Percentiles rank a stretch among this genome's conserved stretches.
Evolutionary conservation across 176 grass and related monocot genomes (phyloP).

Genomic region (Musa acuminata): DNA sequence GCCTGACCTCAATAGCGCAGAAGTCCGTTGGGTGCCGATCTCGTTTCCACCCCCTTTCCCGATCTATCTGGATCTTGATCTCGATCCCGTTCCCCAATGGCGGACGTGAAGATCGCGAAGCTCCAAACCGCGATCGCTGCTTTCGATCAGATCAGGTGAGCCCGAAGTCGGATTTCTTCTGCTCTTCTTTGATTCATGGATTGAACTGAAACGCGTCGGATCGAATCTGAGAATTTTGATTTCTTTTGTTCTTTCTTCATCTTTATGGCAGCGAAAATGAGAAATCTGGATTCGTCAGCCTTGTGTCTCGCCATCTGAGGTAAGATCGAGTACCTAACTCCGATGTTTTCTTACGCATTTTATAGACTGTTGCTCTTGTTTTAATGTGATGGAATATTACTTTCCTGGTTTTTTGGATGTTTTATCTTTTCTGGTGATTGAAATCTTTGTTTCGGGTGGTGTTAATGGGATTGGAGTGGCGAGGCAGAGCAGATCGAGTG

Average conservation of each 20-base stretch:
- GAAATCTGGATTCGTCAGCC: slow-evolving; percentile 73
- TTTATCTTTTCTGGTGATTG: neutral
- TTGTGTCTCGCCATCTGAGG: slow-evolving; percentile 82
- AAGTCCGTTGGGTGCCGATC: slow-evolving; percentile 9
- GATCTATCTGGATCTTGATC: slow-evolving; percentile 10
- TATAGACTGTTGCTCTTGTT: neutral
- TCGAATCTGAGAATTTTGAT: slow-evolving; percentile 15
- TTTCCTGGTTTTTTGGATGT: neutral
- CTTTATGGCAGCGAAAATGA: slow-evolving; percentile 60
- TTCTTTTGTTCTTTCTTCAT: slow-evolving; percentile 4
- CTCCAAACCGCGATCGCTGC: slow-evolving; percentile 42
- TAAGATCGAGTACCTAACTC: slow-evolving; percentile 16
- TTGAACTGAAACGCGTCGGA: neutral
- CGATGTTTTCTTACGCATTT: neutral
- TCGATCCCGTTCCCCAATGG: slow-evolving; percentile 22
- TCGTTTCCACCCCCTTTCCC: slow-evolving; percentile 3
- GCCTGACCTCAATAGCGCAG: slow-evolving; percentile 36
- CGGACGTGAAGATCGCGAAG: slow-evolving; percentile 48
- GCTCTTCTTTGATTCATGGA: slow-evolving; percentile 18
- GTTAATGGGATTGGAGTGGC: slow-evolving; percentile 30
- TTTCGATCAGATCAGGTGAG: slow-evolving; percentile 75
- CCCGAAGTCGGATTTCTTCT: neutral
- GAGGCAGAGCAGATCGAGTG: slow-evolving; percentile 94
- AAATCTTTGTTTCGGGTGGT: slow-evolving; percentile 1
- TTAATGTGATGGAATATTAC: neutral